A percentile compares a stretch with the other conserved stretches of the same genome.
Conservation (phyloP, 2,329 filamentous ascomycete genomes). For the Fusarium sp. region DNA sequence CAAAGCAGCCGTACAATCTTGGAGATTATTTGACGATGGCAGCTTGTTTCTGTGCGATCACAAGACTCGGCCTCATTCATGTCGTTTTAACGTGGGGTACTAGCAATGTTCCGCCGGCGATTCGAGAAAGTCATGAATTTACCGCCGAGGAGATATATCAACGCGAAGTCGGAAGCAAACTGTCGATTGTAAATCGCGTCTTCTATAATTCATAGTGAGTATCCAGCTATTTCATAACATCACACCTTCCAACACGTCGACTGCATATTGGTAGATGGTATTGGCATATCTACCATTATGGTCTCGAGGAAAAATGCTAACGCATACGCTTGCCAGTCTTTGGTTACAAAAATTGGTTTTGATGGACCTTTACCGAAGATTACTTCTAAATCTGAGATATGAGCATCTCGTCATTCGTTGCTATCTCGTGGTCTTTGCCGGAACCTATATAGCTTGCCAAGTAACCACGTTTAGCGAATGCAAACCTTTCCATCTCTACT, state of each 20-base stretch:
- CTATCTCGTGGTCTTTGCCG: constrained; percentile 34
- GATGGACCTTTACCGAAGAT: constrained; percentile 37
- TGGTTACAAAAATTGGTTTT: constrained; percentile 43
- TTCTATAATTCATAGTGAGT: constrained; percentile 18
- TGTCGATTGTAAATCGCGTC: constrained; percentile 5
- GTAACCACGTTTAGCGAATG: constrained; percentile 43
- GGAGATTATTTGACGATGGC: constrained; percentile 10
- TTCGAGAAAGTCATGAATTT: constrained; percentile 1
- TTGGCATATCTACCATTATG: not conserved
- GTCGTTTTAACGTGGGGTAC: constrained; percentile 1
- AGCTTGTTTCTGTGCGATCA: not conserved
- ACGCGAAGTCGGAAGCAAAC: constrained; percentile 6
- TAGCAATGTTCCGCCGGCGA: not conserved
- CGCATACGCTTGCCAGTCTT: constrained; percentile 10
- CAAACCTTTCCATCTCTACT: constrained; percentile 34
- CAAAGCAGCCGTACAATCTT: not conserved
- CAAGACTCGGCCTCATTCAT: constrained; percentile 6
- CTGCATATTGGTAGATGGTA: not conserved
- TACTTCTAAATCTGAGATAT: constrained; percentile 28
- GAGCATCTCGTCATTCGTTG: constrained; percentile 30
- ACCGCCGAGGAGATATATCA: constrained; percentile 2
- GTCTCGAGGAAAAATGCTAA: too few species aligned
- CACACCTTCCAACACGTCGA: too few species aligned
- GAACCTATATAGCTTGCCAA: constrained; percentile 32
- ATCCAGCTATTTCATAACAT: fast-evolving